Evolutionary conservation across 2,329 filamentous ascomycete species (phyloP).

Genomic region (Zarea fungicola): DNA sequence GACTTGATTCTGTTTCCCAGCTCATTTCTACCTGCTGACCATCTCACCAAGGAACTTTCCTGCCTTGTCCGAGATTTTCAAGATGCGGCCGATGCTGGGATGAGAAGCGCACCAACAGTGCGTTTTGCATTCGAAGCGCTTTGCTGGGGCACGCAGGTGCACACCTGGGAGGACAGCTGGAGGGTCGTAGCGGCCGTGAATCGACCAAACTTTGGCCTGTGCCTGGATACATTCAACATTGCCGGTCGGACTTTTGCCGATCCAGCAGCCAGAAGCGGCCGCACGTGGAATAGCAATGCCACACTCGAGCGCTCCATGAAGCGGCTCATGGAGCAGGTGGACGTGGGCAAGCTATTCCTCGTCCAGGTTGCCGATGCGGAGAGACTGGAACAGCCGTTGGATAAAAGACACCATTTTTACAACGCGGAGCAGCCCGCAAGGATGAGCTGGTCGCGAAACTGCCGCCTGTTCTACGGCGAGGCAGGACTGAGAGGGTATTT

Average conservation of each 20-base stretch:
- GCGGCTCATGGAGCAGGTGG: slow-evolving; percentile 47
- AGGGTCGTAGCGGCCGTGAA: slow-evolving; percentile 59
- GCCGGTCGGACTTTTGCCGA: slow-evolving; percentile 65
- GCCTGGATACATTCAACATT: slow-evolving; percentile 73
- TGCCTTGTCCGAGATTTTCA: slow-evolving; percentile 59
- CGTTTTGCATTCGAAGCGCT: slow-evolving; percentile 68
- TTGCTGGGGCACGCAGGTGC: slow-evolving; percentile 62
- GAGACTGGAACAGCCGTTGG: slow-evolving; percentile 50
- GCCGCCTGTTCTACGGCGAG: slow-evolving; percentile 54
- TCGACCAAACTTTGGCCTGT: slow-evolving; percentile 66
- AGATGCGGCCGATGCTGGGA: slow-evolving; percentile 61
- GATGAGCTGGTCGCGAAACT: slow-evolving; percentile 77
- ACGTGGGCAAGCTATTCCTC: slow-evolving; percentile 63
- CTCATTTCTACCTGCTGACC: slow-evolving; percentile 53
- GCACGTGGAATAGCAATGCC: slow-evolving; percentile 46
- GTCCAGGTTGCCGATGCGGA: slow-evolving; percentile 72
- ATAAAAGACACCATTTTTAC: slow-evolving; percentile 35
- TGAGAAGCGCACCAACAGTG: slow-evolving; percentile 47
- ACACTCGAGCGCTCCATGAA: slow-evolving; percentile 49
- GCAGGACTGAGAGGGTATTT: slow-evolving; percentile 59
- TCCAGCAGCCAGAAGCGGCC: slow-evolving; percentile 47
- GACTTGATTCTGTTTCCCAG: slow-evolving; percentile 72
- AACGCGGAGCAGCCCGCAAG: slow-evolving; percentile 35
- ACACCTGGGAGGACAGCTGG: slow-evolving; percentile 68
- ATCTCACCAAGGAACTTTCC: slow-evolving; percentile 41